phyloP scores from a whole-genome alignment of 331 rosid species.

The Cydonia oblonga region DNA sequence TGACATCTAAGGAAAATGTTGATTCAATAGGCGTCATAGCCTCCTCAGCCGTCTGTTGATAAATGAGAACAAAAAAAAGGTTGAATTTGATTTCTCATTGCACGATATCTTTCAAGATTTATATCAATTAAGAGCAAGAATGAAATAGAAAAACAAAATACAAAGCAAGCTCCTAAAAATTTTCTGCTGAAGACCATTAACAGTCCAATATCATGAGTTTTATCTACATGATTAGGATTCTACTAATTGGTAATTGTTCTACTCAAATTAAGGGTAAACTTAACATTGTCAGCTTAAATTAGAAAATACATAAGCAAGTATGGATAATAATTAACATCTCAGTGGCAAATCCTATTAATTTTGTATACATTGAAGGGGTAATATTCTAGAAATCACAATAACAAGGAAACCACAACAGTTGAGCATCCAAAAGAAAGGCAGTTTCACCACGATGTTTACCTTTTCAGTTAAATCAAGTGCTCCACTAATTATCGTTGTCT shows the following conservation, averaged over 20 bases:
- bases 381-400: background rate
- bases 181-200: background rate
- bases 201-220: background rate
- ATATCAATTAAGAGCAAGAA: background rate
- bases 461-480: slow-evolving; percentile 95
- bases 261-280: slow-evolving; percentile 1
- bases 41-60: slow-evolving; percentile 76
- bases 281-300: background rate
- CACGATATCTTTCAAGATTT: background rate
- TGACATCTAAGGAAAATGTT: slow-evolving; percentile 83
- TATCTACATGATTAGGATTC: background rate
- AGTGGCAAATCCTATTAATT: background rate
- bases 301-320: background rate
- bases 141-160: background rate
- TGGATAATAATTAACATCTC: background rate
- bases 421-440: background rate
- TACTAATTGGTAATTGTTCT: background rate
- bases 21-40: slow-evolving; percentile 99
- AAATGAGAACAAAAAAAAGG: background rate
- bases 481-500: slow-evolving; percentile 92
- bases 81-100: background rate
- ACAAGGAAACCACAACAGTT: background rate
- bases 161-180: background rate
- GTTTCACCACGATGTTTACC: slow-evolving; percentile 25
- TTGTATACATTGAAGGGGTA: background rate